Evolutionary conservation across 352 stramenopile species (phyloP).

Genomic region (Elongisporangium undulatum): DNA sequence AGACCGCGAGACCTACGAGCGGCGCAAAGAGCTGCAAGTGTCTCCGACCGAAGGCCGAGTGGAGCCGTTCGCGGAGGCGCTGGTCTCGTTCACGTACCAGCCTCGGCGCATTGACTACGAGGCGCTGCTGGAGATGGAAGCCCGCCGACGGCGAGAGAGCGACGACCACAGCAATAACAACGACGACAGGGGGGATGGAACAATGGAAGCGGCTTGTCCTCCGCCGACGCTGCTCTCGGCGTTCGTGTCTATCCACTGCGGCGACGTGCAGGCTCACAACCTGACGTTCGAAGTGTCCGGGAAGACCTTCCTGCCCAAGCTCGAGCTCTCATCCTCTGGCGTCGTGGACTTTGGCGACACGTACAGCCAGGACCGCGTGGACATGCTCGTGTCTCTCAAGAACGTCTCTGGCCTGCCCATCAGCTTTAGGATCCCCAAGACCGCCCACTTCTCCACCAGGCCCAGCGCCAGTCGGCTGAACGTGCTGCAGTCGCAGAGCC

Average conservation of each 20-base stretch:
- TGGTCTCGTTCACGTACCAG: conserved; percentile 46
- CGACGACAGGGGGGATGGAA: conserved; percentile 1
- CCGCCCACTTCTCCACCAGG: conserved; percentile 75
- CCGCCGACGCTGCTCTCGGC: conserved; percentile 31
- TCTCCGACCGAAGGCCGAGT: conserved; percentile 47
- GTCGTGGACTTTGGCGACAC: conserved; percentile 84
- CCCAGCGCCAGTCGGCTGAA: conserved; percentile 68
- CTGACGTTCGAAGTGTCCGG: conserved; percentile 73
- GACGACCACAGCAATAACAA: conserved; percentile 8
- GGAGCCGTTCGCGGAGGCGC: conserved; percentile 46
- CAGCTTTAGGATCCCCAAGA: conserved; percentile 50
- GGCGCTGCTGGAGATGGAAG: conserved; percentile 20
- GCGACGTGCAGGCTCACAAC: conserved; percentile 62
- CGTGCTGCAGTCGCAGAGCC: conserved; percentile 84
- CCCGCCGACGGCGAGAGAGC: conserved; percentile 13
- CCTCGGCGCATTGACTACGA: conserved; percentile 32
- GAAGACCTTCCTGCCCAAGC: conserved; percentile 43
- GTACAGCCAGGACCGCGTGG: conserved; percentile 63
- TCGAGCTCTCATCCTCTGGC: conserved; percentile 36
- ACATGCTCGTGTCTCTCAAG: conserved; percentile 84
- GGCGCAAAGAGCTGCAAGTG: conserved; percentile 65
- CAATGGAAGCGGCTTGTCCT: not conserved
- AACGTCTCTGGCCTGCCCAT: conserved; percentile 72
- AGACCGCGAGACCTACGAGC: conserved; percentile 61
- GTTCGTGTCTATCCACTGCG: conserved; percentile 71